Base-by-base conservation (phyloP, 192 early-diverging fungal species). In the Obelidium mucronatum region DNA sequence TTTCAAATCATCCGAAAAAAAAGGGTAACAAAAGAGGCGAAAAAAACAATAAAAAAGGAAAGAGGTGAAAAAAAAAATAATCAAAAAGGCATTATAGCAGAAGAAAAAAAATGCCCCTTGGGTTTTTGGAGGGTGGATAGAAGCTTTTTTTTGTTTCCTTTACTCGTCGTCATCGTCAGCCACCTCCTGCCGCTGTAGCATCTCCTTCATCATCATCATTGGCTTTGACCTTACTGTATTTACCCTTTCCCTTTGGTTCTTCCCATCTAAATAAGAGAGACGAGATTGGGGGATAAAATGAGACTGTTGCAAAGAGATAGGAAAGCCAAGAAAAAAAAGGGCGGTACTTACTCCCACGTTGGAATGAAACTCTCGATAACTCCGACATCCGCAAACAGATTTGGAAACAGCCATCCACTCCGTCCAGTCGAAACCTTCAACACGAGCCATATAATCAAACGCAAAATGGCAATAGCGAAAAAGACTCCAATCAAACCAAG, bases 381-480 rank as follows among this genome's bases (percentile, higher is more conserved):
- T 26, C 96, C 95, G 55, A 94, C 92, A 79, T 99, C 97, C 42
- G 91, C 97, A 87, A 99, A 99, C 76, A 99, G 81, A 67, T 98
- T 97, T 54, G 97, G 97, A 86, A 96, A 99, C 17, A 99, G 82
- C 97, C 96, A 98, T 71, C 97, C 89, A 28, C 96, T 95, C 66
- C 90, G 90, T 48, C 94, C 92, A 24, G 89, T 85, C 24, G 87
- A 81, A 2, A 89, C 79, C 67, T 92, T 85, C 51, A 94, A 89
- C 3, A 92, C 86, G 58, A 96, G 72, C 79, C 92, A 99, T 30
- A 98, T 77, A 59, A 97, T 88, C 56, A 96, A 79, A n/a, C 97
- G 87, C 33, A 98, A 83, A 51, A 99, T 89, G 1, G 93, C 92
- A 76, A 95, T 86, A 15, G 81, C 91, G 85, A 98, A 94, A 80